Base-by-base conservation (phyloP, 2,329 filamentous ascomycete species). In the Botrytis medusae region DNA sequence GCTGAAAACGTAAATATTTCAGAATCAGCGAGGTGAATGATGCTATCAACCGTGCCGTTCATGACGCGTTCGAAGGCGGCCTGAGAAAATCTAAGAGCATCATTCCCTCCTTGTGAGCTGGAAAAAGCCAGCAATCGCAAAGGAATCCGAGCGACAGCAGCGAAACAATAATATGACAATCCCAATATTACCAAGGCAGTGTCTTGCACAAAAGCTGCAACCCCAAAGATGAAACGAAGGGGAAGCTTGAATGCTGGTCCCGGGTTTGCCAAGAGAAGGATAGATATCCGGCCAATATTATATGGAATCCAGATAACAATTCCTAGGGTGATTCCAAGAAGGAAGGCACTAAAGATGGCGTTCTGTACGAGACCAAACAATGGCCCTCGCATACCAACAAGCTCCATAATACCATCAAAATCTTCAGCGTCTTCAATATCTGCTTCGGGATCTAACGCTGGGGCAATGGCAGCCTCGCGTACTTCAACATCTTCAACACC, bases 341-440 rank as follows among this genome's bases (percentile, higher is more conserved):
- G 87, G 63, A 98, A 91, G 12, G 93, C 92, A 81, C 95, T 97
- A 82, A 99, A 99, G 25, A 98, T 90, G 72, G 93, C 94, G 77
- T 99, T 99, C 80, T 99, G 96, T 77, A 98, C 90, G 9, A 99
- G 87, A 4, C 94, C 94, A 22, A 92, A 91, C 4, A 99, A 86
- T 0, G 96, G 96, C 0, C 96, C 96, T 79, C 97, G 93, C 92
- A 99, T 97, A 54, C 96, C 96, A 74, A 99, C 92, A 25, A 99
- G 88, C 81, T 99, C 96, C 85, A 99, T 90, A 70, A 99, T 93
- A 0, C 96, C 96, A 81, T 99, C 96, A 25, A 99, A 90, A 80
- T 99, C 96, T 82, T 99, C 96, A 16, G 93, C 93, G 77, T 98
- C 92, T 61, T 95, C 93, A 16, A 91, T 92, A 77, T 93, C 91